Base-by-base conservation (phyloP, 257 asterid genomes). In the Linaria vulgaris region DNA sequence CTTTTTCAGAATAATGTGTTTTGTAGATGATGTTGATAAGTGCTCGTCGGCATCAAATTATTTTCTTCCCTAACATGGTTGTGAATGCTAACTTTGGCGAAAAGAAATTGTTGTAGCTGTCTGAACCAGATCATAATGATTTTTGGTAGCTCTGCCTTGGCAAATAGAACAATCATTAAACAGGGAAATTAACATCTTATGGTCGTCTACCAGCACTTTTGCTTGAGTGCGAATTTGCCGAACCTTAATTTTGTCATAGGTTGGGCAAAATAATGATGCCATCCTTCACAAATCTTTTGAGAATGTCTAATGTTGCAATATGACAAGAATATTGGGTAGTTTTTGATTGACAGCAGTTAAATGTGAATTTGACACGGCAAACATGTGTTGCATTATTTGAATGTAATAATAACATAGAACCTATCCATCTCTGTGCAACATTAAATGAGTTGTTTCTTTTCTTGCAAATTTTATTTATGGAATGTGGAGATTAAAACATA, bases 291-390 rank as follows among this genome's bases (percentile, higher is more conserved):
- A 27, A 13, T 27, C 25, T 56, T 27, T 56, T 21, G n/a, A 12
- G 9, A 39, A 56, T 27, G 46, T 14, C 17, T 34, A 9, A 31
- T 56, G 25, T 46, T 41, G n/a, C 24, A 44, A 0, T 25, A 24
- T 54, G 45, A 37, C n/a, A 14, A 24, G 34, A 51, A 13, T 59
- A 39, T 38, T 31, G 23, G 53, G 5, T 17, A 7, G 47, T 14
- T 14, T 9, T 47, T 22, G 20, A 45, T 69, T 55, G 53, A 46
- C 15, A 25, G 44, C 20, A 25, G n/a, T 46, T 62, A 48, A n/a
- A 23, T 30, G 56, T 21, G 7, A 50, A 25, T 41, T 71, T n/a
- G n/a, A n/a, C 34, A 13, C 47, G 9, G 48, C 27, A 20, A 14
- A 50, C 34, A 37, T 66, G 21, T 19, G 22, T 6, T 8, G 43